These are phyloP conservation scores for Fagopyrum tataricum DNA, from an alignment of 148 eudicot genomes.

Conservation along the genomic window DNA sequence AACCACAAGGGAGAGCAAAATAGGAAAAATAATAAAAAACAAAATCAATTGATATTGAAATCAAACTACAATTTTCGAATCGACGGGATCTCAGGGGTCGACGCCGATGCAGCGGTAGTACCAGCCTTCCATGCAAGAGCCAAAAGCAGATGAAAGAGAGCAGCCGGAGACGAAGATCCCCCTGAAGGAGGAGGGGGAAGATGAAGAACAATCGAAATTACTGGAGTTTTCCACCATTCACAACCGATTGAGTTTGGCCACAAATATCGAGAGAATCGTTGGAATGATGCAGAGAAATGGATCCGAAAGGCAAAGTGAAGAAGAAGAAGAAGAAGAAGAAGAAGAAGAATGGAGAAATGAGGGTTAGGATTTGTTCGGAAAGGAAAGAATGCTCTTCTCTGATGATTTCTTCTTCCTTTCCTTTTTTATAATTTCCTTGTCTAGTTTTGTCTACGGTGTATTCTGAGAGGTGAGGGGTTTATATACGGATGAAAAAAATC, in stretches of 20 bases:
- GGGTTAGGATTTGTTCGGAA: not conserved
- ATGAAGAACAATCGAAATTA: conserved; percentile 13
- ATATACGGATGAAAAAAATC: not conserved
- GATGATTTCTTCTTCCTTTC: not conserved
- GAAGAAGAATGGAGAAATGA: not conserved
- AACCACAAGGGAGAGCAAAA: not conserved
- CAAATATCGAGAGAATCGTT: not conserved
- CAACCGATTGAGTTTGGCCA: conserved; percentile 11
- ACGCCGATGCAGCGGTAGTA: conserved; percentile 49
- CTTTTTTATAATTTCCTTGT: not conserved
- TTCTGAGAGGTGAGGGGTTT: not conserved
- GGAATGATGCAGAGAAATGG: not conserved
- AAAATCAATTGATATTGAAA: not conserved
- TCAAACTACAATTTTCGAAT: not conserved
- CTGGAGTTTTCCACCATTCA: conserved; percentile 28
- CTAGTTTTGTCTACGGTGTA: not conserved
- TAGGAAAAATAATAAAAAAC: not conserved
- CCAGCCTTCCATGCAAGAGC: conserved; percentile 55
- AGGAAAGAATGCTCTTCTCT: not conserved
- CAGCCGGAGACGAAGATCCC: conserved; percentile 14
- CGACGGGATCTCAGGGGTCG: conserved; percentile 22
- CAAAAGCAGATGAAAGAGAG: conserved; percentile 25
- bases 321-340: not conserved
- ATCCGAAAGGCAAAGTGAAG: conserved; percentile 9
- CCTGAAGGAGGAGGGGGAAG: conserved; percentile 15